Conservation (phyloP, 768 basidiomycete species). For the Amanita muscaria region DNA sequence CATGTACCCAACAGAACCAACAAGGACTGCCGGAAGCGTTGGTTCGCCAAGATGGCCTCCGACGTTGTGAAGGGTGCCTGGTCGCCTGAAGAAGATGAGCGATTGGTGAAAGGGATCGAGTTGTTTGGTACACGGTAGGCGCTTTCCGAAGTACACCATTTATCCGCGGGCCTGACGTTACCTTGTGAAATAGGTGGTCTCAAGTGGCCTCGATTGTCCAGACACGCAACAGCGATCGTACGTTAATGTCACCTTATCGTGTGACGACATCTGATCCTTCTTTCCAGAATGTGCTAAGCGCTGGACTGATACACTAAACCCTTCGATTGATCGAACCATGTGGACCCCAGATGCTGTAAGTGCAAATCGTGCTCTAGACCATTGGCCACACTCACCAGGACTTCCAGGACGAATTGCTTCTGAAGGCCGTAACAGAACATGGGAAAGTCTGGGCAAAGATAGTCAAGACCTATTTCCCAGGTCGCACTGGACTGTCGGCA, state of each 20-base stretch:
- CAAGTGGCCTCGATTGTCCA: slow-evolving; percentile 47
- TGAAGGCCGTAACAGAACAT: slow-evolving; percentile 44
- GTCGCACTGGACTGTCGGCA: slow-evolving; percentile 48
- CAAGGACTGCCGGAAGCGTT: slow-evolving; percentile 56
- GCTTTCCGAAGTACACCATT: background rate
- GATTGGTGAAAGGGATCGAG: slow-evolving; percentile 46
- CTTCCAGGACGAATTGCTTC: slow-evolving; percentile 40
- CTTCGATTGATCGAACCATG: slow-evolving; percentile 50
- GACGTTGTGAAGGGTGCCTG: slow-evolving; percentile 55
- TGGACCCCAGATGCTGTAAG: slow-evolving; percentile 48
- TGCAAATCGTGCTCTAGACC: background rate
- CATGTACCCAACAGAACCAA: slow-evolving; percentile 54
- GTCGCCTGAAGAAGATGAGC: slow-evolving; percentile 53
- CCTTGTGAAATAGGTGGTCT: slow-evolving; percentile 54
- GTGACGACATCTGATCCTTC: slow-evolving; percentile 12
- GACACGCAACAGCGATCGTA: slow-evolving; percentile 52
- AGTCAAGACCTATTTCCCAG: slow-evolving; percentile 52
- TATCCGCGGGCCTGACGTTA: background rate
- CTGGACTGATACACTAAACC: slow-evolving; percentile 55
- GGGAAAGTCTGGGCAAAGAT: slow-evolving; percentile 61
- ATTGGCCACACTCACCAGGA: no score
- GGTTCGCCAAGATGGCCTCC: slow-evolving; percentile 57
- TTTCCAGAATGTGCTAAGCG: slow-evolving; percentile 60
- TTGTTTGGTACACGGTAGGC: slow-evolving; percentile 46
- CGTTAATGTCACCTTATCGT: slow-evolving; percentile 18